Conservation (phyloP, 2,329 filamentous ascomycete genomes). For the Phyllosticta citriasiana region DNA sequence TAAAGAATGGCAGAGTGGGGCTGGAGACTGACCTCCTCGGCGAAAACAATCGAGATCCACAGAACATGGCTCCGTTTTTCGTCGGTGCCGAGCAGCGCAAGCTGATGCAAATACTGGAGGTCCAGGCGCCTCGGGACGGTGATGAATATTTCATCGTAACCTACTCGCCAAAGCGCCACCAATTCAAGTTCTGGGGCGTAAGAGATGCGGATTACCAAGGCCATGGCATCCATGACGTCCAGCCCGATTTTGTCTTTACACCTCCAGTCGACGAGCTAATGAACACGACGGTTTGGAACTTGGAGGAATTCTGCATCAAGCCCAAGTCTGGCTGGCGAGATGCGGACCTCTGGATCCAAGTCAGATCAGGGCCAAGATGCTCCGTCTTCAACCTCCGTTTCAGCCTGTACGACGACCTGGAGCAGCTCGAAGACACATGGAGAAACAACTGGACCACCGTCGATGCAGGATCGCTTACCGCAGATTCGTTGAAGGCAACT, state of each 20-base stretch:
- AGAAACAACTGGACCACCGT: slow-evolving; percentile 38
- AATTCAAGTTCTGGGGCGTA: slow-evolving; percentile 90
- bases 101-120: slow-evolving; percentile 62
- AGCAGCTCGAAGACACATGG: slow-evolving; percentile 62
- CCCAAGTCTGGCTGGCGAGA: slow-evolving; percentile 29
- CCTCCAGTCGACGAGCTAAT: slow-evolving; percentile 48
- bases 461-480: slow-evolving; percentile 30
- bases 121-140: slow-evolving; percentile 37
- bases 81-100: slow-evolving; percentile 72
- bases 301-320: slow-evolving; percentile 38
- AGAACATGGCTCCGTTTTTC: slow-evolving; percentile 62
- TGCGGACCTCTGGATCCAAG: slow-evolving; percentile 38
- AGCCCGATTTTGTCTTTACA: slow-evolving; percentile 51
- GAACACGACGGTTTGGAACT: slow-evolving; percentile 41
- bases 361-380: slow-evolving; percentile 47
- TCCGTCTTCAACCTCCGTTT: slow-evolving; percentile 65
- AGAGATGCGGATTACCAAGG: slow-evolving; percentile 49
- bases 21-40: slow-evolving; percentile 70
- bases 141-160: slow-evolving; percentile 58
- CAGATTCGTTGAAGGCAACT: slow-evolving; percentile 30
- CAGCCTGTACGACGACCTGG: slow-evolving; percentile 51
- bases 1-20: slow-evolving; percentile 67
- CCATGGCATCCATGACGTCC: slow-evolving; percentile 61
- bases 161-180: slow-evolving; percentile 78
- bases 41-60: slow-evolving; percentile 44